These are phyloP conservation scores for Setaria italica DNA, from an alignment of 202 grass and related monocot species.

Conservation along the genomic window DNA sequence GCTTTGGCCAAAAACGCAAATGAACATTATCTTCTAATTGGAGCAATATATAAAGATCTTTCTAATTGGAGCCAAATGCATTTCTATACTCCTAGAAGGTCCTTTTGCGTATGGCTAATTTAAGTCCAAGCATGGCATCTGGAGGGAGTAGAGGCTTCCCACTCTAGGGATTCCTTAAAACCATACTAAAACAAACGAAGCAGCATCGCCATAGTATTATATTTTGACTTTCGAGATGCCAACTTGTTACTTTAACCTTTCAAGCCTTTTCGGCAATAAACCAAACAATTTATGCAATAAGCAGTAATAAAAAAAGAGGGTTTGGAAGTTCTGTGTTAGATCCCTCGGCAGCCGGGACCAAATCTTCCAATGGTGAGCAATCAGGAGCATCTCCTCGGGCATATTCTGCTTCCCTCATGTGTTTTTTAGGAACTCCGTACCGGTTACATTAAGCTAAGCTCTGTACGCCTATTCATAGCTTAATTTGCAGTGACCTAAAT, in stretches of 20 bases:
- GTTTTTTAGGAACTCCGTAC: neutral
- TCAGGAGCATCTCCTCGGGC: neutral
- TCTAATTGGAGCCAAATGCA: too few species aligned
- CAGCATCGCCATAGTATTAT: neutral
- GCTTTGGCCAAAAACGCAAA: too few species aligned
- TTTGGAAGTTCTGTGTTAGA: neutral
- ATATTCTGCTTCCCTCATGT: neutral
- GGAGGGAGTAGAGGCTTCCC: neutral
- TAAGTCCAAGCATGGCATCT: neutral
- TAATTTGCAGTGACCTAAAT: neutral
- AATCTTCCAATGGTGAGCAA: neutral
- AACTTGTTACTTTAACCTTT: constrained; percentile 18
- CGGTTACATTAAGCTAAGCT: neutral
- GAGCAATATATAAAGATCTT: too few species aligned
- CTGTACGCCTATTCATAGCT: neutral
- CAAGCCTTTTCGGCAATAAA: neutral
- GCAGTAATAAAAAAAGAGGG: neutral
- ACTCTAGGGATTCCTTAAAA: constrained; percentile 27
- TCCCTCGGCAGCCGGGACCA: neutral
- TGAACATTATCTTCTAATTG: too few species aligned
- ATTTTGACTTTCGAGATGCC: constrained; percentile 9
- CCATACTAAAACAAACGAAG: constrained; percentile 17
- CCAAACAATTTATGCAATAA: neutral
- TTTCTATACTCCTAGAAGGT: neutral
- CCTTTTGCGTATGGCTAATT: constrained; percentile 3